phyloP scores from a whole-genome alignment of 2,329 filamentous ascomycete species.

The Epichloe gansuensis region DNA sequence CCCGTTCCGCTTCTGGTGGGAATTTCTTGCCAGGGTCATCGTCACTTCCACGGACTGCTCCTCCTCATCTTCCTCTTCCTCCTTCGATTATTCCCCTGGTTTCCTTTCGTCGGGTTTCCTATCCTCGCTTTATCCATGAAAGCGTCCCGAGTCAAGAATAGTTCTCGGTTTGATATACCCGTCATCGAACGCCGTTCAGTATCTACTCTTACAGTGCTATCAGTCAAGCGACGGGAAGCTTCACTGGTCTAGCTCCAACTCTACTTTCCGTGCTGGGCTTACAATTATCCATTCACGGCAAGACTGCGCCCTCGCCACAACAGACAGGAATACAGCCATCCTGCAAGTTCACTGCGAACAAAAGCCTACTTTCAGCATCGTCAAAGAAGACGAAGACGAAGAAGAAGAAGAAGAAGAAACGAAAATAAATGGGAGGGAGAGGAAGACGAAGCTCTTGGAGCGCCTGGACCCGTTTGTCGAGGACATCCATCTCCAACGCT shows the following conservation, averaged over 20 bases:
- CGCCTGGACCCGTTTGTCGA: no score
- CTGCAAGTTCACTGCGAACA: neutral
- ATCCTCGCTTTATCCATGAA: neutral
- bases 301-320: neutral
- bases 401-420: neutral
- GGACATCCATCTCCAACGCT: no score
- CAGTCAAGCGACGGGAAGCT: neutral
- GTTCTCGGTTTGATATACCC: no score
- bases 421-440: no score
- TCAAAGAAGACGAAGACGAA: neutral
- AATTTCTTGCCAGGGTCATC: slow-evolving; percentile 4
- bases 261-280: neutral
- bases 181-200: neutral
- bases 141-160: neutral
- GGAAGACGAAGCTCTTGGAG: no score
- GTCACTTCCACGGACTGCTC: slow-evolving; percentile 3
- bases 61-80: neutral
- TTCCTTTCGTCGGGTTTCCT: neutral
- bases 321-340: neutral
- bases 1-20: slow-evolving; percentile 5
- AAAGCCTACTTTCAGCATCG: neutral
- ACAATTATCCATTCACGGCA: neutral
- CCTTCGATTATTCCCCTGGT: neutral
- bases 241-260: neutral
- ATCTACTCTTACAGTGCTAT: neutral